Evolutionary conservation across 192 early-diverging fungal genomes (phyloP).

Genomic region (Geranomyces michiganensis): DNA sequence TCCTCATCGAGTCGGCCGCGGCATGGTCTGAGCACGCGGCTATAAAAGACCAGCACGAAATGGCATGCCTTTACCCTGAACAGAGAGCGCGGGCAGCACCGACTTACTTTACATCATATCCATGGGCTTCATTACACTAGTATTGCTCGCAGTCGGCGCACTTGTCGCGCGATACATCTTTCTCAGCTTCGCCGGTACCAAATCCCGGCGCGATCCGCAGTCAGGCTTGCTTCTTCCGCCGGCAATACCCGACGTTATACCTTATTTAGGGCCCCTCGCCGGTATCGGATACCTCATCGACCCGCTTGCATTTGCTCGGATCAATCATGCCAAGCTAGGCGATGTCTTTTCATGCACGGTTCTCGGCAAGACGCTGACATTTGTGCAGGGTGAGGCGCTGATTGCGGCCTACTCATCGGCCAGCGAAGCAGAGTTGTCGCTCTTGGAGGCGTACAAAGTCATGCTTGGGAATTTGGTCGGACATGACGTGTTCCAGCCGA

Average conservation of each 20-base stretch:
- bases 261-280: background rate
- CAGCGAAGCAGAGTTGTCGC: conserved; percentile 5
- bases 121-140: background rate
- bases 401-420: background rate
- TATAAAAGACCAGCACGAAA: too few relatives aligned
- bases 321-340: background rate
- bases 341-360: conserved; percentile 4
- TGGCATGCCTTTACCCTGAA: background rate
- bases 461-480: conserved; percentile 8
- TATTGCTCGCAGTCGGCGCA: background rate
- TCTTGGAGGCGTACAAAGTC: conserved; percentile 7
- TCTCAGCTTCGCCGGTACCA: background rate
- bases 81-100: background rate
- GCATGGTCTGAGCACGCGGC: too few relatives aligned
- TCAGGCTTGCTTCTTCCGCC: conserved; percentile 1
- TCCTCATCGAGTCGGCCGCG: too few relatives aligned
- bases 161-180: background rate
- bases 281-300: background rate
- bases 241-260: background rate
- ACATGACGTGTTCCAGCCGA: conserved; percentile 7
- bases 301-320: background rate
- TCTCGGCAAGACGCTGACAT: conserved; percentile 11
- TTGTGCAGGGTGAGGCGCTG: background rate
- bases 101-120: background rate
- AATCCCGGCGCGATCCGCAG: background rate